phyloP scores from a whole-genome alignment of 2,329 filamentous ascomycete species.

The Biscogniauxia marginata region DNA sequence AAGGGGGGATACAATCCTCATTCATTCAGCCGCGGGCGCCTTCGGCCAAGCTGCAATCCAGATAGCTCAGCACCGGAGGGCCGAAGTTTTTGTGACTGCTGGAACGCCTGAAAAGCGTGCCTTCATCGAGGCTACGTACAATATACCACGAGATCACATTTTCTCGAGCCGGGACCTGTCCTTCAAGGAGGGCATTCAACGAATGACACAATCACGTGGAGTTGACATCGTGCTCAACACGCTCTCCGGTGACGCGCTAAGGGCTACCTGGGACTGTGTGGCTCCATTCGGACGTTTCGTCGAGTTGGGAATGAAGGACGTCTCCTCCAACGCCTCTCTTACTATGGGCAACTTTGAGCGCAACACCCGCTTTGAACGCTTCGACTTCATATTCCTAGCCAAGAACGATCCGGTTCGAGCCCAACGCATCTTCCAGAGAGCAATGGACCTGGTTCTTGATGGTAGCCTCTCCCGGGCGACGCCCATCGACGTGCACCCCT shows the following conservation, averaged over 20 bases:
- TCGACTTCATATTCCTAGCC: slow-evolving; percentile 12
- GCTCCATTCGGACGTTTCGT: slow-evolving; percentile 28
- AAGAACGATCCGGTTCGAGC: slow-evolving; percentile 9
- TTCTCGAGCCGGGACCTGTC: slow-evolving; percentile 18
- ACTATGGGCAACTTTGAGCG: slow-evolving; percentile 11
- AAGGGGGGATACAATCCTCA: slow-evolving; percentile 16
- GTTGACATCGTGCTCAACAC: slow-evolving; percentile 25
- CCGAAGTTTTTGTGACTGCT: slow-evolving; percentile 22
- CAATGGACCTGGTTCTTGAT: slow-evolving; percentile 6
- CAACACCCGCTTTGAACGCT: slow-evolving; percentile 16
- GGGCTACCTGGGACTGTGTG: slow-evolving; percentile 31
- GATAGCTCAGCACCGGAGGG: slow-evolving; percentile 12
- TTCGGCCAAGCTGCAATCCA: slow-evolving; percentile 18
- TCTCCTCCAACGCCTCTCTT: slow-evolving; percentile 4
- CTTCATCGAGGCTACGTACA: slow-evolving; percentile 18
- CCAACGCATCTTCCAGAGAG: slow-evolving; percentile 15
- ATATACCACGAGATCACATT: slow-evolving; percentile 22
- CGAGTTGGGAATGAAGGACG: slow-evolving; percentile 18
- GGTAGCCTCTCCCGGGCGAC: slow-evolving; percentile 1
- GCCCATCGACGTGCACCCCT: slow-evolving; percentile 6
- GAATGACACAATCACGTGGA: slow-evolving; percentile 1
- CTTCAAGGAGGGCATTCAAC: slow-evolving; percentile 17
- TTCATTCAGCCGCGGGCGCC: slow-evolving; percentile 16
- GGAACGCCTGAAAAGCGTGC: slow-evolving; percentile 16
- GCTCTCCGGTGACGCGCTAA: slow-evolving; percentile 19